These are phyloP conservation scores for Podaxis sp. DNA, from an alignment of 768 basidiomycete species.

Conservation along the genomic window DNA sequence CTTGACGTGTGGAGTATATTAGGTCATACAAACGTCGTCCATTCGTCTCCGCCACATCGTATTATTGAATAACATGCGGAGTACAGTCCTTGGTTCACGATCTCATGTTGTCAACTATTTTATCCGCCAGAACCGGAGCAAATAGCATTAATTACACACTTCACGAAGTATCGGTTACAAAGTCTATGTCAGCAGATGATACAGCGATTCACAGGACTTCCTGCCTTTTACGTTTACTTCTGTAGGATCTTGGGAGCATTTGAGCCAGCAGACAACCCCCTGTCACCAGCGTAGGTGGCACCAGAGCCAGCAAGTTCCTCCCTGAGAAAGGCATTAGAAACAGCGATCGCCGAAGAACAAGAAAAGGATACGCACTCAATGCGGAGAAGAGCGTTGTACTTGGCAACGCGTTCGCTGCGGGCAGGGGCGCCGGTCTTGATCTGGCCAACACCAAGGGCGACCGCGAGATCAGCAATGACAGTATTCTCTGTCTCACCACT, in stretches of 20 bases:
- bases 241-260: conserved; percentile 70
- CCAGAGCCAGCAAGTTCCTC: conserved; percentile 63
- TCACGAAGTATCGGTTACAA: background rate
- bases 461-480: conserved; percentile 91
- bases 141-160: background rate
- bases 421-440: conserved; percentile 99
- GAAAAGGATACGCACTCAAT: conserved; percentile 65
- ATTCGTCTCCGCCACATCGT: too few species aligned
- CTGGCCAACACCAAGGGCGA: conserved; percentile 89
- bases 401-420: conserved; percentile 93
- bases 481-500: conserved; percentile 99
- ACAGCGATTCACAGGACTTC: background rate
- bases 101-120: background rate
- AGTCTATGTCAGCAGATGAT: conserved; percentile 1
- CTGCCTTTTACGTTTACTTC: conserved; percentile 43
- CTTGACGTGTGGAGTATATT: too few species aligned
- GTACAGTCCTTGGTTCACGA: too few species aligned
- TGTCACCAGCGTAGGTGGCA: conserved; percentile 70
- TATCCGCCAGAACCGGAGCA: background rate
- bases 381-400: conserved; percentile 88
- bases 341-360: background rate
- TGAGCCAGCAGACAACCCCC: conserved; percentile 76
- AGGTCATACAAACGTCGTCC: too few species aligned
- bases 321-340: conserved; percentile 16
- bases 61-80: too few species aligned